Evolutionary conservation across 1,284 basidiomycete genomes (phyloP).

Genomic region (Afroboletus lepidellus): DNA sequence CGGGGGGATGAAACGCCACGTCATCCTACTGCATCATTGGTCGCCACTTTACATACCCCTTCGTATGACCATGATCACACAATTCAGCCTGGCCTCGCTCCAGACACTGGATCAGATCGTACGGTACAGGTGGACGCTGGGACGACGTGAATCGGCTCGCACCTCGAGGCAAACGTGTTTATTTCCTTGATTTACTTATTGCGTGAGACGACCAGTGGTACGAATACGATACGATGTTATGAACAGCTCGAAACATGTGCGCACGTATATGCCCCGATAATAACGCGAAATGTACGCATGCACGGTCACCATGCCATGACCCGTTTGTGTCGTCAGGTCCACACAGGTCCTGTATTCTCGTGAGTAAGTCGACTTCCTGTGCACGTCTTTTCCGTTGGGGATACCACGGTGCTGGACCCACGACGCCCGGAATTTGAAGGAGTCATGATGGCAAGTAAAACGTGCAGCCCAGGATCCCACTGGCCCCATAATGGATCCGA

Average conservation of each 20-base stretch:
- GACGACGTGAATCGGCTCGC: slow-evolving; percentile 7
- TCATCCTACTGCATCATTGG: slow-evolving; percentile 37
- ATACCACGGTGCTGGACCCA: neutral
- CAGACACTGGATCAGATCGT: slow-evolving; percentile 34
- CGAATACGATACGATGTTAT: slow-evolving; percentile 10
- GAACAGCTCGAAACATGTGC: neutral
- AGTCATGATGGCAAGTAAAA: neutral
- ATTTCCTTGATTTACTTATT: slow-evolving; percentile 4
- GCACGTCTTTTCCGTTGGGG: neutral
- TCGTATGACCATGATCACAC: slow-evolving; percentile 30
- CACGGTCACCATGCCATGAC: neutral
- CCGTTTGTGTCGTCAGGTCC: neutral
- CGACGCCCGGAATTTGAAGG: neutral
- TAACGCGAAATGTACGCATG: neutral
- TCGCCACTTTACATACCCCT: slow-evolving; percentile 26
- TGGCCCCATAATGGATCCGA: neutral
- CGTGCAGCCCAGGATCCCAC: neutral
- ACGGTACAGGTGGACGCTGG: slow-evolving; percentile 27
- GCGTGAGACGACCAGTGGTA: slow-evolving; percentile 1
- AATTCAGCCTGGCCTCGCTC: slow-evolving; percentile 24
- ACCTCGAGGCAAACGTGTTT: slow-evolving; percentile 15
- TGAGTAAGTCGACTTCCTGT: slow-evolving; percentile 5
- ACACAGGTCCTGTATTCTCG: slow-evolving; percentile 5
- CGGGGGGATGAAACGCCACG: slow-evolving; percentile 48
- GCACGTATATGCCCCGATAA: neutral